Evolutionary conservation across 1,284 basidiomycete species (phyloP).

Genomic region (Cryptococcus hybrid): DNA sequence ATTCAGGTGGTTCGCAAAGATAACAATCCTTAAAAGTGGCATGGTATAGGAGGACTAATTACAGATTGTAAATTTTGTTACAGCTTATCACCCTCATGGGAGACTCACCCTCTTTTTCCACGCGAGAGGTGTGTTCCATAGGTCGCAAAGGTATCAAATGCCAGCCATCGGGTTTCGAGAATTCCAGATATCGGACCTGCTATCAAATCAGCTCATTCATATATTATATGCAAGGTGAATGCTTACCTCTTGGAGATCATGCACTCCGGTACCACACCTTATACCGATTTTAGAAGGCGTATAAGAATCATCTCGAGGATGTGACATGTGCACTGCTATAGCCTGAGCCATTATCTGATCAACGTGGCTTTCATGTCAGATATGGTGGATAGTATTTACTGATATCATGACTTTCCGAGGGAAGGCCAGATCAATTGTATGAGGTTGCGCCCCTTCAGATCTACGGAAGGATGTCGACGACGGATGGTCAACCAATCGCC

Average conservation of each 20-base stretch:
- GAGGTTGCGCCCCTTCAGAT: conserved; percentile 96
- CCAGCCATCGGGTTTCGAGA: conserved; percentile 94
- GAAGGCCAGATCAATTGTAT: conserved; percentile 93
- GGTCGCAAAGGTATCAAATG: conserved; percentile 81
- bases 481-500: too few relatives aligned
- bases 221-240: background rate
- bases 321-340: conserved; percentile 85
- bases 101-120: conserved; percentile 46
- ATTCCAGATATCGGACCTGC: conserved; percentile 69
- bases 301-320: conserved; percentile 90
- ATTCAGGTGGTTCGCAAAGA: conserved; percentile 93
- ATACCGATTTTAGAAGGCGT: conserved; percentile 89
- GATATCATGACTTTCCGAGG: conserved; percentile 85
- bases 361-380: background rate
- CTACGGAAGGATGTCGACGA: conserved; percentile 52
- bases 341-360: conserved; percentile 59
- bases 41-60: conserved; percentile 75
- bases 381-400: conserved; percentile 52
- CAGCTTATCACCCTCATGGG: conserved; percentile 40
- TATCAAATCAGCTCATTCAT: background rate
- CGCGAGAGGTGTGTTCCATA: conserved; percentile 70
- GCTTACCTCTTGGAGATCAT: conserved; percentile 80
- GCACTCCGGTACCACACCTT: conserved; percentile 85
- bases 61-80: conserved; percentile 1
- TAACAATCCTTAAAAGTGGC: conserved; percentile 88